Evolutionary conservation across 2,329 filamentous ascomycete species (phyloP), one percentile per base, ranked within the genome.

Genomic region (Alternaria sp.): DNA sequence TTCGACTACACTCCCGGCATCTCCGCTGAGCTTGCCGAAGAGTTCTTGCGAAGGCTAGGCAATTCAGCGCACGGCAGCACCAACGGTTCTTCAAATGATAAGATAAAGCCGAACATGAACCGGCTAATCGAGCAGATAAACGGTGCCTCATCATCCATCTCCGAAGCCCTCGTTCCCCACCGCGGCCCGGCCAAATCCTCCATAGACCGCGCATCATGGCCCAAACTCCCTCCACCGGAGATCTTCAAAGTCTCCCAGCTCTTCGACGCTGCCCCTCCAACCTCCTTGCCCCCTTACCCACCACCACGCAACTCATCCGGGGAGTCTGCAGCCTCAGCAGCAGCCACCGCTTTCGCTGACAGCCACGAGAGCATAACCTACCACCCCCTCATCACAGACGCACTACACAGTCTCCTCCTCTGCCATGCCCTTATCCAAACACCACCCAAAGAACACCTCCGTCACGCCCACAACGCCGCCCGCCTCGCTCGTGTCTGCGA

Each of bases 361-460:
- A 81, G 79, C 51, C 82, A 85, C 41, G 90, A 92, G 78, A 84
- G 84, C 39, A 83, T 91, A 28, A 95, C 91, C 1, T 95, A 92
- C 73, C 92, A 96, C 69, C 92, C 92, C 0, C 83, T 95, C 8
- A 82, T 96, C 10, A 87, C 87, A 6, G 92, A 96, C 65, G 90
- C 90, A 1, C 83, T 96, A 0, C 91, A 96, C 75, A 89, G 88
- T 4, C 78, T 95, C 2, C 85, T 96, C 8, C 84, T 96, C 39
- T 90, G 88, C 65, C 92, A 96, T 76, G 85, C 86, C n/a, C 85
- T 96, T 9, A 79, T 91, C 7, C 91, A 94, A 76, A 96, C 92
- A 0, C 90, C 91, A 0, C 77, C 86, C 10, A 92, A 90, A 67
- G 91, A 95, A 74, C 84, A 93, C 33, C 85, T 88, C 49, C 90